These are phyloP conservation scores for Hypoxylon perforatum DNA, from an alignment of 495 filamentous ascomycete genomes.

Conservation along the genomic window DNA sequence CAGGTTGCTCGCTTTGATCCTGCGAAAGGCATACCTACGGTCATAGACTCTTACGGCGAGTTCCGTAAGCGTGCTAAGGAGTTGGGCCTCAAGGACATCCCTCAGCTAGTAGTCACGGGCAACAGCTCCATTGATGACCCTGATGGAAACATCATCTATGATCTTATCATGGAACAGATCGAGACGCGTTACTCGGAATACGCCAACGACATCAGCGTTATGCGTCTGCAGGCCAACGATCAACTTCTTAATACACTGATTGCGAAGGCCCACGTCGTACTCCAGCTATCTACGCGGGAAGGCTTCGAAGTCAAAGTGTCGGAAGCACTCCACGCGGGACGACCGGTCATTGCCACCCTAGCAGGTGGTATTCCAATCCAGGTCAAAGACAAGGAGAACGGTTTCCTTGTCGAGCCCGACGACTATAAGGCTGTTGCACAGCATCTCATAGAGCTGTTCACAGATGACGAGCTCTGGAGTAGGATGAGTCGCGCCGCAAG, in stretches of 20 bases:
- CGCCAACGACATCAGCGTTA: conserved; percentile 72
- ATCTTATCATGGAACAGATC: conserved; percentile 73
- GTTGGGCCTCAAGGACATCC: conserved; percentile 59
- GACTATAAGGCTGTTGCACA: conserved; percentile 78
- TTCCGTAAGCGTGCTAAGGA: conserved; percentile 70
- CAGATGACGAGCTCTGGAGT: conserved; percentile 69
- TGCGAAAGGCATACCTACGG: conserved; percentile 84
- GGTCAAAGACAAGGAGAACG: conserved; percentile 76
- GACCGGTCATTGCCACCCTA: conserved; percentile 81
- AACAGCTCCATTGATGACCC: conserved; percentile 90
- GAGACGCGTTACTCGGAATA: conserved; percentile 64
- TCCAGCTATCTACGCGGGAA: conserved; percentile 86
- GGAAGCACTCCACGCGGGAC: conserved; percentile 86
- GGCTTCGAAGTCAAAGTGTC: conserved; percentile 93
- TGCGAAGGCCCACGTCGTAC: conserved; percentile 74
- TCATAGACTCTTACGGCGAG: conserved; percentile 80
- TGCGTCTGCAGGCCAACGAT: conserved; percentile 81
- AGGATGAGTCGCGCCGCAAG: conserved; percentile 75
- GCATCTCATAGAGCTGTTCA: conserved; percentile 76
- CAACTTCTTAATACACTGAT: conserved; percentile 86
- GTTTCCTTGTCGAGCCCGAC: conserved; percentile 79
- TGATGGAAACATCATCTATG: conserved; percentile 78
- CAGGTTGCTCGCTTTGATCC: conserved; percentile 91
- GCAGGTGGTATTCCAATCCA: conserved; percentile 88
- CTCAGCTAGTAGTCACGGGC: conserved; percentile 79